These are phyloP conservation scores for Hypoxylon sp. DNA, from an alignment of 2,329 filamentous ascomycete genomes.

Conservation along the genomic window DNA sequence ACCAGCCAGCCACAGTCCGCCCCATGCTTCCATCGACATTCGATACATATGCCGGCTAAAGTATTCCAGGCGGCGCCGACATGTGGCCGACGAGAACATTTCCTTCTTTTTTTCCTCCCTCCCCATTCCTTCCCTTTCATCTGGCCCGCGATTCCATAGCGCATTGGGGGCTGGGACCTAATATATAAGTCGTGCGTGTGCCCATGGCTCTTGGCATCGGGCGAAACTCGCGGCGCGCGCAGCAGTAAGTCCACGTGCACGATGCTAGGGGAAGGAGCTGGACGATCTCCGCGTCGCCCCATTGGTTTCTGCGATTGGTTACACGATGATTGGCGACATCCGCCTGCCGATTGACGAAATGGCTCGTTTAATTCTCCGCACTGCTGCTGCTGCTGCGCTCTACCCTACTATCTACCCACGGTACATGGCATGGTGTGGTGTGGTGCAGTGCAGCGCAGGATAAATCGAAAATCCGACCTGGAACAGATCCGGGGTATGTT, in stretches of 20 bases:
- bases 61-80: slow-evolving; percentile 33
- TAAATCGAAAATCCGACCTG: slow-evolving; percentile 13
- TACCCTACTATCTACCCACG: too few species aligned
- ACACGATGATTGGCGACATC: slow-evolving; percentile 44
- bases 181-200: slow-evolving; percentile 1
- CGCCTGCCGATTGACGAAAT: slow-evolving; percentile 45
- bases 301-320: slow-evolving; percentile 31
- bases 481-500: slow-evolving; percentile 29
- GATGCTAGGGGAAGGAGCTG: slow-evolving; percentile 28
- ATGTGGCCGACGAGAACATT: slow-evolving; percentile 37
- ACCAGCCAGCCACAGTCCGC: neutral
- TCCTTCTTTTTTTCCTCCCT: neutral
- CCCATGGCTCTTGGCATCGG: slow-evolving; percentile 35
- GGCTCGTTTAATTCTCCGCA: slow-evolving; percentile 35
- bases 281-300: slow-evolving; percentile 29
- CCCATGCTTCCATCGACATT: slow-evolving; percentile 15
- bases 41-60: slow-evolving; percentile 49
- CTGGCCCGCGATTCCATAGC: slow-evolving; percentile 41
- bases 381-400: slow-evolving; percentile 5
- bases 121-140: neutral
- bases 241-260: slow-evolving; percentile 29
- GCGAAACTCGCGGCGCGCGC: slow-evolving; percentile 21
- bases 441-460: neutral
- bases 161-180: slow-evolving; percentile 13
- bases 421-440: neutral